Percentiles rank a stretch among this genome's conserved stretches.
These are phyloP conservation scores for Candida dajiaensis DNA, from an alignment of 805 yeast species.

Conservation along the genomic window DNA sequence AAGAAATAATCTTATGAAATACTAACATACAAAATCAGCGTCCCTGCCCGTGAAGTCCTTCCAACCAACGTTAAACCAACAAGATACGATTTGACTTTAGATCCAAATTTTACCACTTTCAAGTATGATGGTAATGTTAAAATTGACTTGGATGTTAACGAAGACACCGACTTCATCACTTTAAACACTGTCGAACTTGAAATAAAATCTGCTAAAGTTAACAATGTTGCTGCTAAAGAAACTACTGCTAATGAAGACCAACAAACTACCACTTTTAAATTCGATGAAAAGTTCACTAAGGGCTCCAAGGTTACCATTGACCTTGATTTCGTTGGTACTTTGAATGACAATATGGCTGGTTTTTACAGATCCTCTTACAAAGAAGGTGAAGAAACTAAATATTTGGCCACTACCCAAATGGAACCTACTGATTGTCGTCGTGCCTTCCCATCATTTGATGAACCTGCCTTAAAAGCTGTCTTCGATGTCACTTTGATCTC, in stretches of 20 bases:
- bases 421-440: slow-evolving; percentile 84
- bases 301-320: slow-evolving; percentile 39
- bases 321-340: slow-evolving; percentile 52
- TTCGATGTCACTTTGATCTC: slow-evolving; percentile 61
- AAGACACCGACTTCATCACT: slow-evolving; percentile 38
- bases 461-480: slow-evolving; percentile 73
- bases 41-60: slow-evolving; percentile 37
- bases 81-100: slow-evolving; percentile 64
- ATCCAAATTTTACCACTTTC: slow-evolving; percentile 55
- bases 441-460: slow-evolving; percentile 85
- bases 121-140: slow-evolving; percentile 50
- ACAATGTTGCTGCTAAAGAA: slow-evolving; percentile 29
- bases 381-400: slow-evolving; percentile 56
- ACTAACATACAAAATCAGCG: slow-evolving; percentile 7
- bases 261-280: slow-evolving; percentile 59
- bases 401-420: slow-evolving; percentile 80
- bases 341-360: slow-evolving; percentile 79
- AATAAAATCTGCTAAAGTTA: slow-evolving; percentile 41
- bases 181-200: slow-evolving; percentile 65
- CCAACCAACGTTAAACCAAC: slow-evolving; percentile 66
- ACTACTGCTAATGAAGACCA: slow-evolving; percentile 42
- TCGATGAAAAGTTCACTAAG: slow-evolving; percentile 37
- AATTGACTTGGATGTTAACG: slow-evolving; percentile 50
- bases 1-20: not conserved
- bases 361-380: slow-evolving; percentile 68